A percentile compares a stretch with the other conserved stretches of the same genome.
phyloP scores from a whole-genome alignment of 805 yeast species.

The Lipomyces sp. region DNA sequence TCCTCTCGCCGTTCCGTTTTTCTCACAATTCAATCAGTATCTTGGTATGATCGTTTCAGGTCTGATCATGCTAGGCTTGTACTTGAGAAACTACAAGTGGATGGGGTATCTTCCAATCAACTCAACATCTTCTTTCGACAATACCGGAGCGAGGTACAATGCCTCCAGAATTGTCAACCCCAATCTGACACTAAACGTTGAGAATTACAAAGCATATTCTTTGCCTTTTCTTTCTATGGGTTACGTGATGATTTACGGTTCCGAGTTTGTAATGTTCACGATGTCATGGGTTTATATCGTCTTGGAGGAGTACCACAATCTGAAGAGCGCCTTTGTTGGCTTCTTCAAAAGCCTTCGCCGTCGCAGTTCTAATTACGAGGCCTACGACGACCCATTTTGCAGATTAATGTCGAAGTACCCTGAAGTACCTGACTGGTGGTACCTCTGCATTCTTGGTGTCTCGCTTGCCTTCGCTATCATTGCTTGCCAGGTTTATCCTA shows the following conservation, averaged over 20 bases:
- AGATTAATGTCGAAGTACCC: conserved; percentile 62
- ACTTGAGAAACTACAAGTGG: conserved; percentile 58
- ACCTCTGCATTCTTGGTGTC: conserved; percentile 51
- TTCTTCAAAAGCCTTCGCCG: conserved; percentile 40
- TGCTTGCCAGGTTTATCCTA: conserved; percentile 49
- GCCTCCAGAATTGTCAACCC: conserved; percentile 55
- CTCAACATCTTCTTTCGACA: conserved; percentile 47
- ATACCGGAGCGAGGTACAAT: conserved; percentile 48
- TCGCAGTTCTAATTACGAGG: conserved; percentile 15
- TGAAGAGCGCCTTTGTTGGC: conserved; percentile 14
- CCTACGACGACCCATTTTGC: conserved; percentile 38
- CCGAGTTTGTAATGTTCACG: conserved; percentile 36
- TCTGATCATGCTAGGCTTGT: conserved; percentile 43
- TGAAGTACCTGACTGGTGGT: conserved; percentile 73
- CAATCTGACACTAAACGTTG: conserved; percentile 51
- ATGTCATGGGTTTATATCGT: conserved; percentile 25
- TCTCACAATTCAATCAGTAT: conserved; percentile 45
- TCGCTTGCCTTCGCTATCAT: conserved; percentile 55
- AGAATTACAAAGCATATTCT: conserved; percentile 60
- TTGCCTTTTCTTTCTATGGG: conserved; percentile 59
- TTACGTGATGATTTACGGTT: conserved; percentile 31
- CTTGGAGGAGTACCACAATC: conserved; percentile 22
- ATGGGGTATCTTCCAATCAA: conserved; percentile 58
- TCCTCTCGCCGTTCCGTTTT: conserved; percentile 53
- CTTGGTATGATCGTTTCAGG: conserved; percentile 47